Base-by-base conservation (phyloP, 371 early-diverging fungal species). In the Capniomyces stellatus region DNA sequence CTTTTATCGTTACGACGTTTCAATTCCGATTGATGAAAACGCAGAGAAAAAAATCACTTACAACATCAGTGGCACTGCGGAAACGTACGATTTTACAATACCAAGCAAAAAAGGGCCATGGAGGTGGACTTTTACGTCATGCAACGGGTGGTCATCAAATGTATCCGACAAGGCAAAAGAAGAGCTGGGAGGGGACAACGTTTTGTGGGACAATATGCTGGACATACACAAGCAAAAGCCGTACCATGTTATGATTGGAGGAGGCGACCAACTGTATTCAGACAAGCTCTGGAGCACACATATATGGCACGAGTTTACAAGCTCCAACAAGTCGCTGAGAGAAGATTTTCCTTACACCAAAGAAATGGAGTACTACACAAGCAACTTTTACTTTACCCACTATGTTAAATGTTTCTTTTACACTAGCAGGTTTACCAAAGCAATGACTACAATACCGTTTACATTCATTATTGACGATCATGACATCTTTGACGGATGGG, bases 231-330 rank as follows among this genome's bases (percentile, higher is more conserved):
- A 60, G 3, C 62, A 65, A 31, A 58, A 67, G 43, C 82, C 84
- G 1, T 78, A 77, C 54, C 81, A 83, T 60, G 74, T 75, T 28
- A 68, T 78, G 72, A 58, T 87, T 18, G 85, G 85, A 35, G 84
- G 83, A 15, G 87, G 85, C 13, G 85, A 84, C 56, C 87, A 87
- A 58, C 54, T 87, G 10, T 83, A 85, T 58, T 74, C 72, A 42
- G 85, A 81, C 63, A 57, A 60, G 2, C 55, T 76, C 51, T 62
- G 72, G 53, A 55, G 66, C 3, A 64, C 68, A 52, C 56, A 66
- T 12, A 64, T 66, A 30, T 64, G 75, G 66, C 57, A 63, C 50
- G 71, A 70, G 15, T 82, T 79, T 79, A 56, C 47, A 1, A 60
- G 72, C 19, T 66, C 67, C 42, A 60, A 60, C 29, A 71, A 75